These are phyloP conservation scores for Kurtzmaniella natalensis DNA, from an alignment of 1,139 yeast species.

Conservation along the genomic window DNA sequence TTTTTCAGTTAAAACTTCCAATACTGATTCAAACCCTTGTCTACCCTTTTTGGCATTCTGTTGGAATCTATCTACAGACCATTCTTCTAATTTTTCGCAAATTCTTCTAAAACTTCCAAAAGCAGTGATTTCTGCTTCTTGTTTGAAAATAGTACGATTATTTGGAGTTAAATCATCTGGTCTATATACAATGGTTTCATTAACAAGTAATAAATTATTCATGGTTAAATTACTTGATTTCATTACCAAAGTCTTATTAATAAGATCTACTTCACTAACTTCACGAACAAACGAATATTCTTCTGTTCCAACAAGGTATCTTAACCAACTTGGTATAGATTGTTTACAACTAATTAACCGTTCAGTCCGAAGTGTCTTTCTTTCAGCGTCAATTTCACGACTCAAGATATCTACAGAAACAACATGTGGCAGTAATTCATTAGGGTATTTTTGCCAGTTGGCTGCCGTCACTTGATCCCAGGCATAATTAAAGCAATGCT, in stretches of 20 bases:
- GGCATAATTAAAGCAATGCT: conserved; percentile 69
- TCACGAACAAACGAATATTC: conserved; percentile 82
- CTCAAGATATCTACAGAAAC: conserved; percentile 85
- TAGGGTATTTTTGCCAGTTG: conserved; percentile 95
- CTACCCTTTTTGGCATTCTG: conserved; percentile 85
- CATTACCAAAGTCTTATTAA: conserved; percentile 61
- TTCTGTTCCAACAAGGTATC: conserved; percentile 67
- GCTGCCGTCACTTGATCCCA: conserved; percentile 97
- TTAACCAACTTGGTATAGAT: conserved; percentile 79
- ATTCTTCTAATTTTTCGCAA: conserved; percentile 83
- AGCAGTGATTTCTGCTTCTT: conserved; percentile 87
- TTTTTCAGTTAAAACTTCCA: conserved; percentile 48
- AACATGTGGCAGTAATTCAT: conserved; percentile 89
- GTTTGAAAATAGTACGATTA: conserved; percentile 60
- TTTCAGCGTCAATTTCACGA: conserved; percentile 57
- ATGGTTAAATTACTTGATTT: conserved; percentile 86
- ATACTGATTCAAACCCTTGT: conserved; percentile 77
- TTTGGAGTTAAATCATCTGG: conserved; percentile 58
- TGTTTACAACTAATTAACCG: conserved; percentile 88
- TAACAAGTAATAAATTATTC: conserved; percentile 71
- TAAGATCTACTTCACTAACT: conserved; percentile 77
- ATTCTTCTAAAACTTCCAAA: conserved; percentile 64
- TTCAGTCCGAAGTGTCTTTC: conserved; percentile 69
- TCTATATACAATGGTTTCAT: conserved; percentile 74
- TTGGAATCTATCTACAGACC: conserved; percentile 85